Evolutionary conservation across 441 rosid species (phyloP).

Genomic region (Eruca vesicaria): DNA sequence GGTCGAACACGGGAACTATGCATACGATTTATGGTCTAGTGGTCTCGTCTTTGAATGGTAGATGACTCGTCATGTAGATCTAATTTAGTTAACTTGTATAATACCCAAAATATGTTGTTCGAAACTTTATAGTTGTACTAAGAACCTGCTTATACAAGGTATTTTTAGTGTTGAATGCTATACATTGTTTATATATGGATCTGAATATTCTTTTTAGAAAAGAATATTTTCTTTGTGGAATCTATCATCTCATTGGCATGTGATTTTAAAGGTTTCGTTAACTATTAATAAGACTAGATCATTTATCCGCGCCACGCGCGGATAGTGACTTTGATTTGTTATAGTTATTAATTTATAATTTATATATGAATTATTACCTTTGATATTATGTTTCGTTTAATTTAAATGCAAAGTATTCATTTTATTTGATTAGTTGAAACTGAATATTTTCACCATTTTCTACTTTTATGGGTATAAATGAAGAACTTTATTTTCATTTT

Average conservation of each 20-base stretch:
- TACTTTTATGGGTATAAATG: no score
- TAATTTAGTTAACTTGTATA: background rate
- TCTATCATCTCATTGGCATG: constrained; percentile 19
- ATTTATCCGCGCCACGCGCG: no score
- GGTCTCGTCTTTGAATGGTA: background rate
- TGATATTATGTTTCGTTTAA: no score
- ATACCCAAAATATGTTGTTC: background rate
- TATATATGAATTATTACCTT: no score
- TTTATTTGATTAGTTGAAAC: no score
- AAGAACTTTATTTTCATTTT: no score
- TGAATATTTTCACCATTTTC: no score
- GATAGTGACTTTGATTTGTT: no score
- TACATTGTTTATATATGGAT: background rate
- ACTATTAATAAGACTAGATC: background rate
- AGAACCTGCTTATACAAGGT: background rate
- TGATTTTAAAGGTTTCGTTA: background rate
- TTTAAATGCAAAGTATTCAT: no score
- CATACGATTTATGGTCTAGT: background rate
- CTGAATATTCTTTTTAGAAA: background rate
- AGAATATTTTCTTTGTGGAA: constrained; percentile 20
- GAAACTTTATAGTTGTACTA: background rate
- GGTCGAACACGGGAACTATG: no score
- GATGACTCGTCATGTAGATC: background rate
- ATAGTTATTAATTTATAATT: no score
- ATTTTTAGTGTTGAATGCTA: background rate